A percentile compares a stretch with the other conserved stretches of the same genome.
Evolutionary conservation across 75 land plant genomes (phyloP).

Genomic region (Sequoiadendron giganteum): DNA sequence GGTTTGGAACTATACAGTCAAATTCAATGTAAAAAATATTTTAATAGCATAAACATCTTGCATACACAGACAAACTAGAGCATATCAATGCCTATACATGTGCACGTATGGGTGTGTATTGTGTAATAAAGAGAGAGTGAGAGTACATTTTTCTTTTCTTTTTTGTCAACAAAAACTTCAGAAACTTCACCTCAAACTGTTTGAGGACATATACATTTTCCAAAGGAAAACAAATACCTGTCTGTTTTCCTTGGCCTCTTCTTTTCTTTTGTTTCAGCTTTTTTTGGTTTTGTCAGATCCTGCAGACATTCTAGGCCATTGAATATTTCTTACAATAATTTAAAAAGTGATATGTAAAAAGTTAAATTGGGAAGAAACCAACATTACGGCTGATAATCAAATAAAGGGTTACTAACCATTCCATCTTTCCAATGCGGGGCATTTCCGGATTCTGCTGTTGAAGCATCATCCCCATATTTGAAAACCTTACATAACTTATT

Average conservation of each 20-base stretch:
- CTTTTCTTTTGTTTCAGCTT: slow-evolving; percentile 39
- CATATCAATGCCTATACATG: not conserved
- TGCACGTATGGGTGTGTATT: not conserved
- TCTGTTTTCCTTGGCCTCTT: slow-evolving; percentile 37
- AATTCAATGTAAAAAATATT: not conserved
- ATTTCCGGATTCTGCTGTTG: slow-evolving; percentile 44
- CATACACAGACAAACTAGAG: not conserved
- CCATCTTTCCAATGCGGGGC: slow-evolving; percentile 49
- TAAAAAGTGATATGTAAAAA: not conserved
- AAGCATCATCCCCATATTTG: slow-evolving; percentile 45
- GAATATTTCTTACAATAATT: not conserved
- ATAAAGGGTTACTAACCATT: slow-evolving; percentile 25
- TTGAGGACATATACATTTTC: not conserved
- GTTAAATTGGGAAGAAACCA: not conserved
- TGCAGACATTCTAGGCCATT: slow-evolving; percentile 11
- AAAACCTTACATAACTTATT: slow-evolving; percentile 34
- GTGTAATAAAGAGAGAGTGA: not conserved
- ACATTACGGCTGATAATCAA: not conserved
- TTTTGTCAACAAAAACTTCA: not conserved
- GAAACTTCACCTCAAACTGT: not conserved
- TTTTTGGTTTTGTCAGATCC: slow-evolving; percentile 52
- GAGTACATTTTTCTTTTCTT: not conserved
- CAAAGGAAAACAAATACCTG: slow-evolving; percentile 19
- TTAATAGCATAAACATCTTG: not conserved
- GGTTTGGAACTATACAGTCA: not conserved